A percentile compares a stretch with the other conserved stretches of the same genome.
Conservation (phyloP, 192 early-diverging fungal genomes). For the Coemansia sp. region DNA sequence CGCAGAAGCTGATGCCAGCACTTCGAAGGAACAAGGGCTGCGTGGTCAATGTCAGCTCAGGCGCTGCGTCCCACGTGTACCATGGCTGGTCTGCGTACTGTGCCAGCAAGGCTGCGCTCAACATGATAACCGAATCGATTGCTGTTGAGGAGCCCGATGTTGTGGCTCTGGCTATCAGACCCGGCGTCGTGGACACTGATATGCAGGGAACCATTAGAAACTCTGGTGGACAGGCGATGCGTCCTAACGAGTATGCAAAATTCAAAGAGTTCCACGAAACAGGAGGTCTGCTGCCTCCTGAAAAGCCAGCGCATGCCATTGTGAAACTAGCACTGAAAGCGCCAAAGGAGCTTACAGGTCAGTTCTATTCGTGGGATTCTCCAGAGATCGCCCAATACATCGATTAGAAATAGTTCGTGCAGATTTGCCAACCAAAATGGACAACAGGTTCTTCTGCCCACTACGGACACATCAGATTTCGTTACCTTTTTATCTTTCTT, state of each 20-base stretch:
- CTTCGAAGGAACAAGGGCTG: conserved; percentile 62
- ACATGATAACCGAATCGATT: conserved; percentile 69
- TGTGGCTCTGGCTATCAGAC: conserved; percentile 69
- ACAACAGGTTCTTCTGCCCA: too few relatives aligned
- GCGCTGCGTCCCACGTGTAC: conserved; percentile 68
- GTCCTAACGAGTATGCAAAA: conserved; percentile 48
- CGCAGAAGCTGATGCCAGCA: conserved; percentile 67
- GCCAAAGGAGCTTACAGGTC: conserved; percentile 45
- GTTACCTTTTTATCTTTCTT: not conserved
- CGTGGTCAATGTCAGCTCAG: conserved; percentile 79
- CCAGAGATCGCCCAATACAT: conserved; percentile 34
- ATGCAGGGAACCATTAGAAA: conserved; percentile 76
- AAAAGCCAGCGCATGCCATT: conserved; percentile 68
- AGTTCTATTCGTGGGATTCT: conserved; percentile 72
- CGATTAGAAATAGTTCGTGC: not conserved
- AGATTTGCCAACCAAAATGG: not conserved
- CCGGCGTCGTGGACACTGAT: conserved; percentile 87
- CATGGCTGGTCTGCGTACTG: conserved; percentile 84
- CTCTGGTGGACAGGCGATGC: conserved; percentile 60
- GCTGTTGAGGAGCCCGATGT: conserved; percentile 76
- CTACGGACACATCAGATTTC: not conserved
- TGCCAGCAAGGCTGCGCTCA: conserved; percentile 78
- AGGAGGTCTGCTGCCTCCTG: conserved; percentile 65
- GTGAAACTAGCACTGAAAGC: conserved; percentile 69
- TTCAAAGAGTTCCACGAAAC: conserved; percentile 61